Conservation (phyloP, 2,329 filamentous ascomycete species). For the Epichloe glyceriae region DNA sequence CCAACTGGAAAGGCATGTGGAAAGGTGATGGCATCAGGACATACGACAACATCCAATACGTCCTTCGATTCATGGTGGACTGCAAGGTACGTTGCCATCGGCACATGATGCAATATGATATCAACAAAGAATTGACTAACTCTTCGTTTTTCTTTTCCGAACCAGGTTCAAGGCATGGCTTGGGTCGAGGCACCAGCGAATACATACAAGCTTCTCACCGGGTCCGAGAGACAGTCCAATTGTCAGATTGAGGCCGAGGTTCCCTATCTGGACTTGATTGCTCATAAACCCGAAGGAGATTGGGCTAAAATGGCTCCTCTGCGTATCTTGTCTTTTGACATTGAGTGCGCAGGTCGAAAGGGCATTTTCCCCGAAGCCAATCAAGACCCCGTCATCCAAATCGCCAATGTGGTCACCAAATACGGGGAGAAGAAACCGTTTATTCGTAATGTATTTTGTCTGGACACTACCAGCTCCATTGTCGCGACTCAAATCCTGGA, state of each 20-base stretch:
- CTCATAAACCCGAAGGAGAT: conserved; percentile 80
- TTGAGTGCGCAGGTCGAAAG: conserved; percentile 94
- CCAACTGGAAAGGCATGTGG: conserved; percentile 91
- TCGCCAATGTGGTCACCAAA: conserved; percentile 86
- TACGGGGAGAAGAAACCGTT: conserved; percentile 96
- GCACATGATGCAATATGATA: not conserved
- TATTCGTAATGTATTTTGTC: conserved; percentile 88
- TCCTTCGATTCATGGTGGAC: conserved; percentile 96
- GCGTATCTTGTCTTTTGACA: conserved; percentile 90
- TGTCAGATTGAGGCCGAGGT: conserved; percentile 92
- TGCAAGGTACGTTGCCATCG: conserved; percentile 48
- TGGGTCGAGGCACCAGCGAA: conserved; percentile 79
- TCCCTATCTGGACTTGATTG: conserved; percentile 69
- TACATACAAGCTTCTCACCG: conserved; percentile 58
- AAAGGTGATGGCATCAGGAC: conserved; percentile 65
- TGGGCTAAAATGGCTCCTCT: conserved; percentile 98
- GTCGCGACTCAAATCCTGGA: conserved; percentile 89
- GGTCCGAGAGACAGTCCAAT: conserved; percentile 62
- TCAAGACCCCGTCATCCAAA: conserved; percentile 90
- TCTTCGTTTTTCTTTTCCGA: not conserved
- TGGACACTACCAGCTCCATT: conserved; percentile 84
- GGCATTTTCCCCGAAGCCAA: conserved; percentile 93
- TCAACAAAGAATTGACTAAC: conserved; percentile 7
- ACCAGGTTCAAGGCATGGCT: conserved; percentile 79
- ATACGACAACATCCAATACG: conserved; percentile 92